Evolutionary conservation across 1,284 basidiomycete genomes (phyloP), one percentile per base, ranked within the genome.

Genomic region (Ceratobasidium sp.): DNA sequence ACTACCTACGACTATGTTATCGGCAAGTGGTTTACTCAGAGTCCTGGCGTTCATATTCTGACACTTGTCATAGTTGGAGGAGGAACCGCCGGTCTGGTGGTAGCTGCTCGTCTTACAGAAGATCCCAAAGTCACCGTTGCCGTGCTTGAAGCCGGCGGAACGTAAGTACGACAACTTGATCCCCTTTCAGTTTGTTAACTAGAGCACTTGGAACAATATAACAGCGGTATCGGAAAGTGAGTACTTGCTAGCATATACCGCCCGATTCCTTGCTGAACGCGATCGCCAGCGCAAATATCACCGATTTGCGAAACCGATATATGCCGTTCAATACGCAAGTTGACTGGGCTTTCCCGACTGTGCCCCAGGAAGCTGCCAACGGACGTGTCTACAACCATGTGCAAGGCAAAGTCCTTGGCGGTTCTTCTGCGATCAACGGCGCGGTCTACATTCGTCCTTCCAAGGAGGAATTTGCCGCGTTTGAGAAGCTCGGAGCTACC

Each of bases 11-110:
- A 60, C 42, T 60, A 60, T 60, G 57, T 60, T 10, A 47, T 60
- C 22, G 57, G 57, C 47, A 22, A 31, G 57, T n/a, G 17, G 13
- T 27, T n/a, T 32, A 38, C 7, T 25, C 5, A 10, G 12, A 15
- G 34, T 42, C 29, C 12, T 7, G 10, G 7, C 20, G 17, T 2
- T 17, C 7, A 13, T 27, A 17, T 42, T 29, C 20, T 43, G n/a
- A 49, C 15, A 13, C 17, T 68, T 32, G 29, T 82, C 52, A 79
- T 82, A 68, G 79, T 78, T 6, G 82, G 82, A 7, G 82, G 81
- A 57, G 82, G 82, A 3, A 77, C 82, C 1, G 78, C 78, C 0
- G 82, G 82, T 10, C 73, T 80, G 17, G 80, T 80, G 0, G 75
- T 83, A 1, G 82, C 82, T 1, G 75, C 74, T 49, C 75, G 82